Percentiles rank a stretch among this genome's conserved stretches.
Evolutionary conservation across 352 stramenopile species (phyloP).

Genomic region (Globisporangium takayamanum): DNA sequence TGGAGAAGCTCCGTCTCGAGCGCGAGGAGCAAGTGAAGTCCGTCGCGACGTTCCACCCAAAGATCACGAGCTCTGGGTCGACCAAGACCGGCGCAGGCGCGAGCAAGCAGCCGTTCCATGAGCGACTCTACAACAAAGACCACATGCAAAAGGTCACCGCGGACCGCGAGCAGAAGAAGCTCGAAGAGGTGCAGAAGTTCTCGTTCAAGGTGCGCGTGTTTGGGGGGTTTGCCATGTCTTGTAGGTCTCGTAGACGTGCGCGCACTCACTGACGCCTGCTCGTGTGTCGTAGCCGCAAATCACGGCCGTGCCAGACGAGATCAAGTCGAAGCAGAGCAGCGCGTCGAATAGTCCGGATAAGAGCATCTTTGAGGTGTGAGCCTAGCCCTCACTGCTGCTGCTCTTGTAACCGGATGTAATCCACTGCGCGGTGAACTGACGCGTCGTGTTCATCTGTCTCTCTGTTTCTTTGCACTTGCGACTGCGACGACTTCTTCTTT

Average conservation of each 20-base stretch:
- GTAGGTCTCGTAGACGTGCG: conserved; percentile 8
- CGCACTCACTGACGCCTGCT: conserved; percentile 3
- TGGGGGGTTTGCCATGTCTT: neutral
- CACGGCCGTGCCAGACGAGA: conserved; percentile 38
- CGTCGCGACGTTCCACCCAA: conserved; percentile 57
- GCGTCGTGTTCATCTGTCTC: conserved; percentile 4
- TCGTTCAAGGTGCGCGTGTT: conserved; percentile 59
- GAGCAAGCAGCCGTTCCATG: conserved; percentile 60
- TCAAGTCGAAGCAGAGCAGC: conserved; percentile 55
- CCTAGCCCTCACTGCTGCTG: conserved; percentile 5
- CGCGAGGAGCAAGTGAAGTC: conserved; percentile 54
- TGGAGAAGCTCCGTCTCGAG: conserved; percentile 64
- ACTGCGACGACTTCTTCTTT: neutral
- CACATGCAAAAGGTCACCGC: conserved; percentile 55
- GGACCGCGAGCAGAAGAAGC: conserved; percentile 62
- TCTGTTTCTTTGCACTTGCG: conserved; percentile 1
- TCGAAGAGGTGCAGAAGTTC: conserved; percentile 64
- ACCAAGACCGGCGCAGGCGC: conserved; percentile 5
- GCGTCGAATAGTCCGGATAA: conserved; percentile 45
- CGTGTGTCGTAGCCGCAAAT: conserved; percentile 40
- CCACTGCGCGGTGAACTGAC: conserved; percentile 13
- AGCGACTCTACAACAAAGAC: conserved; percentile 75
- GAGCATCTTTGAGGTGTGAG: conserved; percentile 72
- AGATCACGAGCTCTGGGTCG: conserved; percentile 23
- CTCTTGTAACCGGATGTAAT: conserved; percentile 5